Evolutionary conservation across 75 land plant species (phyloP), one percentile per base, ranked within the genome.

Genomic region (Pinus tabuliformis): DNA sequence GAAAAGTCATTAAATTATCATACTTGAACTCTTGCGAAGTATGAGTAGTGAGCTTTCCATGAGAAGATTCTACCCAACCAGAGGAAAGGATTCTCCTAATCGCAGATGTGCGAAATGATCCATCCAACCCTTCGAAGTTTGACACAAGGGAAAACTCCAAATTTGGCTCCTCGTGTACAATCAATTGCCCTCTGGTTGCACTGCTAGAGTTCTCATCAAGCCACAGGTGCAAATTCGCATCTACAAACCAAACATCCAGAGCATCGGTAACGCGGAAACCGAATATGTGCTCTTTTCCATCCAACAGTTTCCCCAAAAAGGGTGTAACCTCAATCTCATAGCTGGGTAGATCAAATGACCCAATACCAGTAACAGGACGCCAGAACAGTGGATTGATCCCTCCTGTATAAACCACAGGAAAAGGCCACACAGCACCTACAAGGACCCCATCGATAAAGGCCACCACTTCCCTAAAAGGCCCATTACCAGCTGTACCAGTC

Each of bases 351-450:
- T 90, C 79, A 62, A 91, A 91, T 17, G 99, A 87, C 11, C 99
- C 99, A 74, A 92, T 97, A 17, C 84, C 98, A 11, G 89, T 75
- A 30, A 88, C 91, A 3, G 99, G 99, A 16, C 96, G 84, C 98
- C 96, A 97, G 7, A 94, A 64, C 16, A 89, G 78, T 3, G 98
- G 94, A 77, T 93, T 93, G 8, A 97, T 57, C 2, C 99, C 98
- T 13, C 99, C 96, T 0, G 98, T 92, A 73, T 80, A 97, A n/a
- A 97, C 77, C 66, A 97, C 92, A 16, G 98, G 94, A 73, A 91
- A 95, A 20, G 99, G 99, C 84, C 87, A 95, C 24, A 97, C 82
- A 0, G 92, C 93, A 33, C 92, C 96, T 56, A 87, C 94, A 4
- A 88, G 70, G 5, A 65, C 36, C 14, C 89, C 96, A 77, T 97